Evolutionary conservation across 2,329 filamentous ascomycete species (phyloP).

Genomic region (Pseudogymnoascus sp.): DNA sequence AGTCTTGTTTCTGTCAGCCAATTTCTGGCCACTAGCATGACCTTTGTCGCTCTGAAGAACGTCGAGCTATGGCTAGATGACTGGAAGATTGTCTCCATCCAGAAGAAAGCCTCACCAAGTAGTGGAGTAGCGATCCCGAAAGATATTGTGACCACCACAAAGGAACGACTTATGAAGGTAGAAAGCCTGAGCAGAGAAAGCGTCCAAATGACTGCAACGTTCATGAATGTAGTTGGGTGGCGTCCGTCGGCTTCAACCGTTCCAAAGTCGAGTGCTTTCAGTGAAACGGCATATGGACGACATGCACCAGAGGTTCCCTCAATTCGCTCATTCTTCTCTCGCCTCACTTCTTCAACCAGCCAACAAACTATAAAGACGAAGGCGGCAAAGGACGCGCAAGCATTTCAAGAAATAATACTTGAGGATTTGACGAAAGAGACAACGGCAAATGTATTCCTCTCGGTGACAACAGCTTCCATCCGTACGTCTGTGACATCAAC

Average conservation of each 20-base stretch:
- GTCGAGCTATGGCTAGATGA: slow-evolving; percentile 91
- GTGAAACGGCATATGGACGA: slow-evolving; percentile 35
- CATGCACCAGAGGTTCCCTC: slow-evolving; percentile 49
- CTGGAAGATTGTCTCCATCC: slow-evolving; percentile 68
- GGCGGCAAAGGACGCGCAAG: slow-evolving; percentile 54
- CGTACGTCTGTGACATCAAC: slow-evolving; percentile 64
- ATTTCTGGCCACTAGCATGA: slow-evolving; percentile 89
- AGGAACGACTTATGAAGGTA: slow-evolving; percentile 84
- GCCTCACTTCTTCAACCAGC: slow-evolving; percentile 54
- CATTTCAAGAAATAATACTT: slow-evolving; percentile 52
- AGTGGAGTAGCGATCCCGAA: slow-evolving; percentile 64
- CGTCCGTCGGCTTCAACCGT: slow-evolving; percentile 49
- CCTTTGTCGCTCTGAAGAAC: slow-evolving; percentile 80
- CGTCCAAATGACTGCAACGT: slow-evolving; percentile 84
- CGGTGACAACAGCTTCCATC: slow-evolving; percentile 77
- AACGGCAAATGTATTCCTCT: slow-evolving; percentile 76
- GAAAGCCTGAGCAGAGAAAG: slow-evolving; percentile 73
- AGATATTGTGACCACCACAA: slow-evolving; percentile 74
- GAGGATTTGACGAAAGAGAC: slow-evolving; percentile 66
- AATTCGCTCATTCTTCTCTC: slow-evolving; percentile 71
- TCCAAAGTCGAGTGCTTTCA: slow-evolving; percentile 21
- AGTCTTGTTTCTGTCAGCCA: slow-evolving; percentile 80
- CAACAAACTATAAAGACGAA: slow-evolving; percentile 46
- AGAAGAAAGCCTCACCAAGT: slow-evolving; percentile 79
- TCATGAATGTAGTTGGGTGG: slow-evolving; percentile 83